Percentiles rank a stretch among this genome's conserved stretches.
These are phyloP conservation scores for Astrocystis sublimbata DNA, from an alignment of 495 filamentous ascomycete genomes.

Conservation along the genomic window DNA sequence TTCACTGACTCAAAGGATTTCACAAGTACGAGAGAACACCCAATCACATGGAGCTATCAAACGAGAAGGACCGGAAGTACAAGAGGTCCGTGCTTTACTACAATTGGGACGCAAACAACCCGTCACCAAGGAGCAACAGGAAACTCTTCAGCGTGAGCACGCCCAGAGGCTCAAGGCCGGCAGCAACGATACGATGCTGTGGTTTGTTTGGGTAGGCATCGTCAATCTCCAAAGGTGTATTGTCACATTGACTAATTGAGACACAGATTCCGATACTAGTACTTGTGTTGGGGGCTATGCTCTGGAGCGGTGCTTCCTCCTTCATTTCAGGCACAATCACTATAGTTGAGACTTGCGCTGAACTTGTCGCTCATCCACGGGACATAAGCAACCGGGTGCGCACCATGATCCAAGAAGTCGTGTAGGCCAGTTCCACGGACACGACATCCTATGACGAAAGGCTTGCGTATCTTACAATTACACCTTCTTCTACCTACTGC, in stretches of 20 bases:
- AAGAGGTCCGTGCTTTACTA: slow-evolving; percentile 46
- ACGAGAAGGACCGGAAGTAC: too few relatives aligned
- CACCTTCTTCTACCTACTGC: too few relatives aligned
- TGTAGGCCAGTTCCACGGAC: not conserved
- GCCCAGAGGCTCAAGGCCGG: slow-evolving; percentile 73
- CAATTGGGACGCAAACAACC: slow-evolving; percentile 53
- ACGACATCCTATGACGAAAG: not conserved
- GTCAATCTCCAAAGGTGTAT: not conserved
- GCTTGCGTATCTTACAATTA: not conserved
- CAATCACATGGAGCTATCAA: too few relatives aligned
- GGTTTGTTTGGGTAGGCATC: slow-evolving; percentile 76
- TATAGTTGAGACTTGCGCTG: not conserved
- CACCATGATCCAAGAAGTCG: slow-evolving; percentile 12
- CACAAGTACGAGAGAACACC: too few relatives aligned
- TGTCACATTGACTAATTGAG: slow-evolving; percentile 18
- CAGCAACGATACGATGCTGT: slow-evolving; percentile 74
- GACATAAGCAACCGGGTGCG: slow-evolving; percentile 17
- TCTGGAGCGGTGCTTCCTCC: slow-evolving; percentile 59
- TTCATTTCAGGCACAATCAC: slow-evolving; percentile 45
- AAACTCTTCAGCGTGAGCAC: slow-evolving; percentile 69
- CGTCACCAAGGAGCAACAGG: slow-evolving; percentile 72
- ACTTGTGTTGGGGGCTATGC: slow-evolving; percentile 65
- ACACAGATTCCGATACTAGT: slow-evolving; percentile 48
- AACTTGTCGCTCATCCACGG: slow-evolving; percentile 22
- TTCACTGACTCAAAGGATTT: slow-evolving; percentile 21